Base-by-base conservation (phyloP, 2,329 filamentous ascomycete genomes). In the Cladophialophora chaetospira region DNA sequence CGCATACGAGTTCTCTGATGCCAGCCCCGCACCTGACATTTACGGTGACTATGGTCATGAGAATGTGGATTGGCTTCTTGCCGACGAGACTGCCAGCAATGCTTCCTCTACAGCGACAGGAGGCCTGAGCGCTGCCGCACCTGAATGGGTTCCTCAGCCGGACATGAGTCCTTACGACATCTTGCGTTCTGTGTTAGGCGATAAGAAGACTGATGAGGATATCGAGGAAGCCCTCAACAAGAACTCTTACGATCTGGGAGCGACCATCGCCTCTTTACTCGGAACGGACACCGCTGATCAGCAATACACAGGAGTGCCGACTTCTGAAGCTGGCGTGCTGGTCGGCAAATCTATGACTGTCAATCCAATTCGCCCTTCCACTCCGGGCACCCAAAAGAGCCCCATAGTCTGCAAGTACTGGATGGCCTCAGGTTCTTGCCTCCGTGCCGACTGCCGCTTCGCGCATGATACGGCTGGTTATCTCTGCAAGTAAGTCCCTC, bases 111-210 rank as follows among this genome's bases (percentile, higher is more conserved):
- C 86, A 63, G 85, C 83, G 29, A 64, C 71, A 8, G 72, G 65
- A 65, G 84, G 82, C 33, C 82, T 95, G 60, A 93, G 91, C 68
- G 89, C 88, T 40, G 88, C 88, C 11, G 90, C 90, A 4, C 88
- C 92, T 21, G 91, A 97, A 71, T 97, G 84, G 75, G 79, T 87
- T 11, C 81, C 83, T 70, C 88, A 88, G 68, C 84, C 85, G 55
- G 92, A 97, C 69, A 97, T 99, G 93, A 95, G 90, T 57, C 93
- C 94, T 0, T 96, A 97, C 73, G 94, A 99, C 70, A 97, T 99
- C 84, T 81, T 99, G 54, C 89, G 94, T 60, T 97, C 93, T 4
- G 95, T 99, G 36, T 80, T 99, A 23, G 91, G 93, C 45, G 91
- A 94, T 66, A 86, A 90, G 53, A 88, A 89, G 68, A 88, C 90